phyloP scores from a whole-genome alignment of 345 rosid species.

The thale cress (Arabidopsis thaliana) region DNA sequence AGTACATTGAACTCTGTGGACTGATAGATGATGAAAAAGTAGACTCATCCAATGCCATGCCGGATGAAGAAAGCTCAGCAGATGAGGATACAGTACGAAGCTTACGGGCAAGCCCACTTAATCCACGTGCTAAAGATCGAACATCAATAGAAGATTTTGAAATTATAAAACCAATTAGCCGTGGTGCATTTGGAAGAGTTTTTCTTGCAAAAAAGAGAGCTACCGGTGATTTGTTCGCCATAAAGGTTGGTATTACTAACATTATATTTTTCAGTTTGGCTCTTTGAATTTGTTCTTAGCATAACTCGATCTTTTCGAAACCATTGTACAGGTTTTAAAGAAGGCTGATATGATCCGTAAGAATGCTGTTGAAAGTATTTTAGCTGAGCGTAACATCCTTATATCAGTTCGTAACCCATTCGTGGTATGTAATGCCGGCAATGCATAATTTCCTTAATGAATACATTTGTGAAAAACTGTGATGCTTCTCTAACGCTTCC shows the following conservation, averaged over 20 bases:
- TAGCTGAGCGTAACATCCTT: conserved; percentile 93
- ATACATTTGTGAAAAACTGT: conserved; percentile 33
- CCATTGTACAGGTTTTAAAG: conserved; percentile 72
- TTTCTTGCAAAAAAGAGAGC: conserved; percentile 90
- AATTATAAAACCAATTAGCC: conserved; percentile 96
- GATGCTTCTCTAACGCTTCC: conserved; percentile 42
- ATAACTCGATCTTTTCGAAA: conserved; percentile 20
- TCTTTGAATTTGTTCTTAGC: conserved; percentile 26
- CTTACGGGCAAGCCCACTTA: conserved; percentile 85
- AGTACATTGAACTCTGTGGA: conserved; percentile 78
- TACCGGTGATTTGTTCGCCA: conserved; percentile 94
- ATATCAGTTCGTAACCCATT: conserved; percentile 95
- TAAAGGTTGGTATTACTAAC: conserved; percentile 64
- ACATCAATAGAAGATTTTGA: conserved; percentile 98
- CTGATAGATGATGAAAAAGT: conserved; percentile 82
- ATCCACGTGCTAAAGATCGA: conserved; percentile 75
- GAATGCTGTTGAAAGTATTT: conserved; percentile 96
- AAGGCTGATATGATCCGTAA: conserved; percentile 97
- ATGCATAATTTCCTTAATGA: conserved; percentile 30
- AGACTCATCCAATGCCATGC: conserved; percentile 61
- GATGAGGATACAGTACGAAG: conserved; percentile 87
- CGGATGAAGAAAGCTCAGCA: conserved; percentile 80
- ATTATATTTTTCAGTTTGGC: conserved; percentile 22
- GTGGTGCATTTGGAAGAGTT: conserved; percentile 96
- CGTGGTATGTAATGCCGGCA: conserved; percentile 67